Evolutionary conservation across 2,329 filamentous ascomycete species (phyloP).

Genomic region (Chaetothyriales sp.): DNA sequence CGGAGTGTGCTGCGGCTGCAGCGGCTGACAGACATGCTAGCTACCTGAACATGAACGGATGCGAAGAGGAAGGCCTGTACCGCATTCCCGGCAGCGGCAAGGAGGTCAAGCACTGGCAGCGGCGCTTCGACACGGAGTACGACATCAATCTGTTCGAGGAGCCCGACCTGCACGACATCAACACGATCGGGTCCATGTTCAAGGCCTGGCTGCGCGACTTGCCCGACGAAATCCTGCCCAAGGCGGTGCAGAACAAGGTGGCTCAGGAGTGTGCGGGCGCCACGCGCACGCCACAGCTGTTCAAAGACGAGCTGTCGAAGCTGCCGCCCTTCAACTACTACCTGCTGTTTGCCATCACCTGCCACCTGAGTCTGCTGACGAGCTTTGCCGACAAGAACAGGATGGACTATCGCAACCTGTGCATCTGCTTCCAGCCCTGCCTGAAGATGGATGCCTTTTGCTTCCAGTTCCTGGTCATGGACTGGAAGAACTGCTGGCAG

Average conservation of each 20-base stretch:
- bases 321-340: constrained; percentile 97
- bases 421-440: constrained; percentile 93
- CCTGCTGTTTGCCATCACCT: constrained; percentile 91
- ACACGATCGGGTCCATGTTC: constrained; percentile 89
- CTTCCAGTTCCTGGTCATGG: constrained; percentile 87
- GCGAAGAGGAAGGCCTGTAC: constrained; percentile 86
- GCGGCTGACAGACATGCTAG: constrained; percentile 23
- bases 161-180: constrained; percentile 83
- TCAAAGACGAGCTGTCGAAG: constrained; percentile 83
- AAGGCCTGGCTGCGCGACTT: constrained; percentile 91
- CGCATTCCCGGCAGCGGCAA: constrained; percentile 80
- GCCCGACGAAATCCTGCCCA: constrained; percentile 88
- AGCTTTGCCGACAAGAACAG: constrained; percentile 93
- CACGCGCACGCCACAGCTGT: constrained; percentile 66
- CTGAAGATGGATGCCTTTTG: constrained; percentile 93
- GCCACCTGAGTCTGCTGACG: constrained; percentile 80
- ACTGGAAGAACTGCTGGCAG: constrained; percentile 96
- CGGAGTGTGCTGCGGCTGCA: background rate
- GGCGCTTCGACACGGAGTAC: constrained; percentile 70
- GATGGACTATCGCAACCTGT: constrained; percentile 92
- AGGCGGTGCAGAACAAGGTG: constrained; percentile 65
- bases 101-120: constrained; percentile 87
- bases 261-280: constrained; percentile 66
- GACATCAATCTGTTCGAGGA: constrained; percentile 87
- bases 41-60: constrained; percentile 88